Conservation (phyloP, 2,329 filamentous ascomycete genomes). For the Nakataea oryzae region DNA sequence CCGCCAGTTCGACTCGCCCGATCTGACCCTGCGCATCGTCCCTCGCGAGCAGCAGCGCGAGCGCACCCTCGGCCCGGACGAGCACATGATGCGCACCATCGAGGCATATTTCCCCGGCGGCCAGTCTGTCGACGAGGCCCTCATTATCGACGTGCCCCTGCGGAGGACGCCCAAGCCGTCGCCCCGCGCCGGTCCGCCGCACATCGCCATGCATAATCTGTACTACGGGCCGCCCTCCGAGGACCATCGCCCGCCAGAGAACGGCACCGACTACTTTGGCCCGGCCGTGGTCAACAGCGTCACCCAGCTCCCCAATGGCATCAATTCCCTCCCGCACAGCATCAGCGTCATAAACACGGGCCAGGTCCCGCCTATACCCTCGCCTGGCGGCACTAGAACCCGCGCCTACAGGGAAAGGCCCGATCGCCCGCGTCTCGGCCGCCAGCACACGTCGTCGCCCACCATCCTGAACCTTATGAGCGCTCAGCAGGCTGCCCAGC, state of each 20-base stretch:
- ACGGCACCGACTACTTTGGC: slow-evolving; percentile 74
- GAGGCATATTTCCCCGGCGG: slow-evolving; percentile 80
- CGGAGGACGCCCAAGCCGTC: slow-evolving; percentile 72
- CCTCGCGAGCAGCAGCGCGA: slow-evolving; percentile 59
- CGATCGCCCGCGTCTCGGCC: slow-evolving; percentile 48
- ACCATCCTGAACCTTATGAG: slow-evolving; percentile 53
- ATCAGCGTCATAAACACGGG: slow-evolving; percentile 76
- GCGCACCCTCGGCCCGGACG: slow-evolving; percentile 72
- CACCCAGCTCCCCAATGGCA: slow-evolving; percentile 8
- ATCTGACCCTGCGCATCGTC: slow-evolving; percentile 69
- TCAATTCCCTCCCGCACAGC: slow-evolving; percentile 22
- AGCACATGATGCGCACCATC: slow-evolving; percentile 66
- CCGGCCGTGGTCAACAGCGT: slow-evolving; percentile 28
- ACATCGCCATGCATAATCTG: slow-evolving; percentile 29
- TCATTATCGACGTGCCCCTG: slow-evolving; percentile 77
- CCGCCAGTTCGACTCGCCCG: slow-evolving; percentile 79
- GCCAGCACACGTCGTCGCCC: slow-evolving; percentile 74
- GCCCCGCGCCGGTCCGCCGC: slow-evolving; percentile 45
- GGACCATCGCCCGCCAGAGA: slow-evolving; percentile 50
- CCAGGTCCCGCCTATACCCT: slow-evolving; percentile 70
- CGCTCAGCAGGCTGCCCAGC: slow-evolving; percentile 15
- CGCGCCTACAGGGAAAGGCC: slow-evolving; percentile 46
- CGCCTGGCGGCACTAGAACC: slow-evolving; percentile 57
- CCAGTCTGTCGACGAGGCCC: slow-evolving; percentile 78
- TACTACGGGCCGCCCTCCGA: slow-evolving; percentile 54